These are phyloP conservation scores for Backusella westeae DNA, from an alignment of 192 early-diverging fungal species.

Conservation along the genomic window DNA sequence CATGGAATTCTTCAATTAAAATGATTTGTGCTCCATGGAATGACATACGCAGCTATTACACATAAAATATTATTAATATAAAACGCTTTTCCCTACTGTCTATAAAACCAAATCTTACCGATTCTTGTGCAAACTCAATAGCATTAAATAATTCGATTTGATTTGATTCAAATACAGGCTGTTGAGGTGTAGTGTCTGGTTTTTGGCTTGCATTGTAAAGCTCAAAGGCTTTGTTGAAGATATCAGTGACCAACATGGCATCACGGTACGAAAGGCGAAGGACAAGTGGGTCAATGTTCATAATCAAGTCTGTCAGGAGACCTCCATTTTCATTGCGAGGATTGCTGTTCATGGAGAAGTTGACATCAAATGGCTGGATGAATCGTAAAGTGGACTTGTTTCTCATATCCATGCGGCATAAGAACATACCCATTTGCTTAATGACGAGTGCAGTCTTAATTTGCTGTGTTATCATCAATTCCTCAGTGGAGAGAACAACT, in stretches of 20 bases:
- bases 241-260: constrained; percentile 74
- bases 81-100: not conserved
- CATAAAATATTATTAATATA: not conserved
- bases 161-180: not conserved
- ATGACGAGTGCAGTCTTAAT: constrained; percentile 71
- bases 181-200: not conserved
- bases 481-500: constrained; percentile 78
- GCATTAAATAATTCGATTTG: not conserved
- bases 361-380: constrained; percentile 89
- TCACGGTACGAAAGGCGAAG: constrained; percentile 88
- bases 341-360: constrained; percentile 67
- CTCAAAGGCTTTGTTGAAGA: constrained; percentile 71
- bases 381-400: constrained; percentile 78
- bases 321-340: not conserved
- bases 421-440: constrained; percentile 83
- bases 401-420: constrained; percentile 87
- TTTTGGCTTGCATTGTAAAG: constrained; percentile 39
- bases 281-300: constrained; percentile 78
- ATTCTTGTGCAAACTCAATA: constrained; percentile 23
- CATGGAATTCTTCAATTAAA: constrained; percentile 92
- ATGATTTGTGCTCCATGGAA: constrained; percentile 74
- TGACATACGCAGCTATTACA: constrained; percentile 50
- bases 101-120: constrained; percentile 12
- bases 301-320: constrained; percentile 12
- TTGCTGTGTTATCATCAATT: constrained; percentile 80